Percentiles rank a stretch among this genome's conserved stretches.
phyloP scores from a whole-genome alignment of 129 eudicot species.

The Smallanthus sonchifolius region DNA sequence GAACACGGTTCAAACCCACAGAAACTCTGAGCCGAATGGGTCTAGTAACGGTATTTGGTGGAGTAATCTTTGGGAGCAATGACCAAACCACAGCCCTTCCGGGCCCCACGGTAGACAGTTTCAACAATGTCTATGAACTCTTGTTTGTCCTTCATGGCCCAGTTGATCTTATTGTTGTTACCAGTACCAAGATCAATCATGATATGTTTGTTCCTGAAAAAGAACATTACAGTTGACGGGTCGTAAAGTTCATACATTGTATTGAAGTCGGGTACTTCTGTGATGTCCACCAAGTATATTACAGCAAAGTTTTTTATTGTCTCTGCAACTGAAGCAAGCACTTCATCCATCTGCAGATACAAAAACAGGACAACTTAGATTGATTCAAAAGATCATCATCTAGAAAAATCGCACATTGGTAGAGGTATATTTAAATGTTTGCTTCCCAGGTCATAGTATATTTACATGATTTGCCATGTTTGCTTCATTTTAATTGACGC shows the following conservation, averaged over 20 bases:
- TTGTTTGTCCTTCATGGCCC: conserved; percentile 95
- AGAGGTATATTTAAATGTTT: too few relatives aligned
- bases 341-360: conserved; percentile 75
- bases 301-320: conserved; percentile 77
- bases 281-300: conserved; percentile 76
- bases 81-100: conserved; percentile 85
- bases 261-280: conserved; percentile 94
- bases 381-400: background rate
- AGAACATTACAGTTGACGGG: conserved; percentile 85
- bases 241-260: conserved; percentile 93
- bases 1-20: background rate
- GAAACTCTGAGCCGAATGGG: background rate
- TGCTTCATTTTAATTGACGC: too few relatives aligned
- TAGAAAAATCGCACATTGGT: background rate
- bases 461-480: too few relatives aligned
- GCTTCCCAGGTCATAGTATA: too few relatives aligned
- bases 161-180: conserved; percentile 91
- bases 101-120: conserved; percentile 92
- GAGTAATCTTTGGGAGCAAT: conserved; percentile 91
- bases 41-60: conserved; percentile 73
- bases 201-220: conserved; percentile 86
- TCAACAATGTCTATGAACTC: conserved; percentile 95
- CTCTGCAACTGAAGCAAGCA: conserved; percentile 83
- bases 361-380: background rate
- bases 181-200: conserved; percentile 95